Evolutionary conservation across 2,329 filamentous ascomycete species (phyloP).

Genomic region (Magnaporthiopsis incrustans): DNA sequence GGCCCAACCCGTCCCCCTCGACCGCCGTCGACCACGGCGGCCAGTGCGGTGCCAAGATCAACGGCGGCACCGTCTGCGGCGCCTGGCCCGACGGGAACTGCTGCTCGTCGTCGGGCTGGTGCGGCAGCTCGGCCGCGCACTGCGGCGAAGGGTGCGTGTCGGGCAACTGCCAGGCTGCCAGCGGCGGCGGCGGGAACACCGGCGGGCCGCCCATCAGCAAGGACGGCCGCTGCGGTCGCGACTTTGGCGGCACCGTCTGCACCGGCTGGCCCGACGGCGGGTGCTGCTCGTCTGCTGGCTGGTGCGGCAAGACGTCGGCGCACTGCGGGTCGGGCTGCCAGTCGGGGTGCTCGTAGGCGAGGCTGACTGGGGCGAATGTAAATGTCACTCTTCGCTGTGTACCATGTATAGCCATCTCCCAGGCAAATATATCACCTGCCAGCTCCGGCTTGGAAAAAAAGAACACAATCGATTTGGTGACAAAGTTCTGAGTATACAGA

Average conservation of each 20-base stretch:
- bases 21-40: background rate
- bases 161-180: background rate
- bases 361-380: no score
- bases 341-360: background rate
- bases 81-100: slow-evolving; percentile 15
- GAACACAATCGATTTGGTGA: background rate
- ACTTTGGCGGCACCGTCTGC: slow-evolving; percentile 1
- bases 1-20: background rate
- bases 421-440: no score
- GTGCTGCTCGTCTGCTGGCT: slow-evolving; percentile 6
- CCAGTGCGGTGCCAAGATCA: no score
- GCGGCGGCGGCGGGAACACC: background rate
- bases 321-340: slow-evolving; percentile 6
- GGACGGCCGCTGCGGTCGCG: slow-evolving; percentile 4
- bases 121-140: slow-evolving; percentile 20
- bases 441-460: background rate
- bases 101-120: slow-evolving; percentile 24
- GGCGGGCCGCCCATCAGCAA: background rate
- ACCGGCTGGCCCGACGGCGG: slow-evolving; percentile 2
- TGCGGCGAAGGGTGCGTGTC: slow-evolving; percentile 22
- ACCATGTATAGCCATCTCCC: no score
- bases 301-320: slow-evolving; percentile 3
- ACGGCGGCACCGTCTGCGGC: slow-evolving; percentile 5
- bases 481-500: background rate
- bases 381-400: no score